Evolutionary conservation across 768 basidiomycete species (phyloP).

Genomic region (Lentinula aciculospora): DNA sequence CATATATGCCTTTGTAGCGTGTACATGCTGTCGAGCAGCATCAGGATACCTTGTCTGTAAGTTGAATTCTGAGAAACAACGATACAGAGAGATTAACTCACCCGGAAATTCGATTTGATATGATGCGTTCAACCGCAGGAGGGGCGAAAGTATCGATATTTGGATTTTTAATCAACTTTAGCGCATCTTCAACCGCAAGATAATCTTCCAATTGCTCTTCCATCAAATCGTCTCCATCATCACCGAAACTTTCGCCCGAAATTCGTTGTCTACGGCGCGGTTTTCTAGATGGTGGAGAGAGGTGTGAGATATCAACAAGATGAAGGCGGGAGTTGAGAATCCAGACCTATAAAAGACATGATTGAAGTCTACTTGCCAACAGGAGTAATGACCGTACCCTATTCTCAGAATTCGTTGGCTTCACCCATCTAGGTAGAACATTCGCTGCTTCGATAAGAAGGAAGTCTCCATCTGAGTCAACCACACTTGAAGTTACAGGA

Average conservation of each 20-base stretch:
- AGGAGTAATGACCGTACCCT: slow-evolving; percentile 58
- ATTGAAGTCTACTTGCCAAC: slow-evolving; percentile 25
- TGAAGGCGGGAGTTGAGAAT: slow-evolving; percentile 79
- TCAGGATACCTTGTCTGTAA: slow-evolving; percentile 57
- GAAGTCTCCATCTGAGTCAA: slow-evolving; percentile 94
- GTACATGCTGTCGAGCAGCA: slow-evolving; percentile 60
- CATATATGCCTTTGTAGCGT: slow-evolving; percentile 72
- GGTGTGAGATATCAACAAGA: slow-evolving; percentile 74
- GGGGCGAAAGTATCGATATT: slow-evolving; percentile 55
- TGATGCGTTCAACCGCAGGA: slow-evolving; percentile 49
- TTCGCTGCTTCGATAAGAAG: slow-evolving; percentile 95
- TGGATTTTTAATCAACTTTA: slow-evolving; percentile 54
- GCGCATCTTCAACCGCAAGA: slow-evolving; percentile 56
- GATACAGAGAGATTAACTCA: slow-evolving; percentile 25
- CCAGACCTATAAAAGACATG: slow-evolving; percentile 70
- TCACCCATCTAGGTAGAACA: slow-evolving; percentile 82
- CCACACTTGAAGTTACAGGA: slow-evolving; percentile 55
- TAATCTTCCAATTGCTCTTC: slow-evolving; percentile 42
- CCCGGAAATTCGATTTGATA: slow-evolving; percentile 71
- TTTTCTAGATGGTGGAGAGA: slow-evolving; percentile 61
- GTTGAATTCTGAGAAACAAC: background rate
- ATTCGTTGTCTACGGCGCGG: slow-evolving; percentile 39
- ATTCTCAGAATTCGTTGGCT: slow-evolving; percentile 86
- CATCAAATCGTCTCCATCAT: slow-evolving; percentile 41
- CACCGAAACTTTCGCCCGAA: slow-evolving; percentile 30